Evolutionary conservation across 2,329 filamentous ascomycete species (phyloP).

Genomic region (Calycina marina): DNA sequence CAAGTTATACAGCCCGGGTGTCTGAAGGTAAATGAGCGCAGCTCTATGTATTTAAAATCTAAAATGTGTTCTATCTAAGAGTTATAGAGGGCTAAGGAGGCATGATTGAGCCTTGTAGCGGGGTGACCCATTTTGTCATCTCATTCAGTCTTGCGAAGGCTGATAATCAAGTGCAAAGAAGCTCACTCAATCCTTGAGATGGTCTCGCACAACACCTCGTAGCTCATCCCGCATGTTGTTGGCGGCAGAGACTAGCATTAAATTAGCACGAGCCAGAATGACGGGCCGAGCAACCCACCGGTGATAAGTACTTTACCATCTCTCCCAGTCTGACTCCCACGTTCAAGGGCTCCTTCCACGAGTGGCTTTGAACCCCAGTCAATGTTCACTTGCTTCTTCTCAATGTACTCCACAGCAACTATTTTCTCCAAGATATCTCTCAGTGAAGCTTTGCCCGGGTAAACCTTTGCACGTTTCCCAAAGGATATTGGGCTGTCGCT

Average conservation of each 20-base stretch:
- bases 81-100: too few species aligned
- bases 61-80: too few species aligned
- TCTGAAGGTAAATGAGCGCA: too few species aligned
- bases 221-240: not conserved
- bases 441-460: constrained; percentile 5
- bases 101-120: too few species aligned
- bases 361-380: constrained; percentile 5
- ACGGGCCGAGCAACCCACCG: not conserved
- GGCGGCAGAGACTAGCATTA: not conserved
- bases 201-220: not conserved
- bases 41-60: too few species aligned
- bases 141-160: too few species aligned
- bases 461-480: constrained; percentile 7
- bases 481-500: constrained; percentile 6
- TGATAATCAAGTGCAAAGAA: not conserved
- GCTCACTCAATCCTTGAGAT: not conserved
- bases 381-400: too few species aligned
- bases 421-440: not conserved
- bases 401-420: not conserved
- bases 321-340: not conserved
- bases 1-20: too few species aligned
- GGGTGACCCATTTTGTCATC: too few species aligned
- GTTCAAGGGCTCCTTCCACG: constrained; percentile 1
- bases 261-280: not conserved
- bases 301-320: not conserved